Evolutionary conservation across 2,329 filamentous ascomycete genomes (phyloP).

Genomic region (Hypoxylon rubiginosum): DNA sequence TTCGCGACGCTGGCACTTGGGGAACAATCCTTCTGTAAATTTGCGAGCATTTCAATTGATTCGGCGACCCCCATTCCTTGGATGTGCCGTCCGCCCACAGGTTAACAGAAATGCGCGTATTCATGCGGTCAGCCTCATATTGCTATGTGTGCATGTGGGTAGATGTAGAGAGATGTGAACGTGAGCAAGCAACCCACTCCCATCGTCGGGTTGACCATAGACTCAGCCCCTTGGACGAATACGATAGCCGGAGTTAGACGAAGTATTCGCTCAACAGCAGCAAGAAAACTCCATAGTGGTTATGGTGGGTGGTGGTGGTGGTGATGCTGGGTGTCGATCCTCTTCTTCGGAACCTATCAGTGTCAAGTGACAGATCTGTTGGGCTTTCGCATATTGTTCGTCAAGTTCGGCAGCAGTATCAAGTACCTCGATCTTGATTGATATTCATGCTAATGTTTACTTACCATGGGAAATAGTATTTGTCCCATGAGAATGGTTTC

Average conservation of each 20-base stretch:
- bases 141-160: constrained; percentile 29
- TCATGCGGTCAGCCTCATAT: constrained; percentile 38
- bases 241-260: constrained; percentile 36
- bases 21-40: constrained; percentile 33
- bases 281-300: constrained; percentile 12
- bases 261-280: constrained; percentile 31
- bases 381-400: constrained; percentile 2
- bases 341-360: constrained; percentile 13
- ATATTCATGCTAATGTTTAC: constrained; percentile 9
- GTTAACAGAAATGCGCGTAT: neutral
- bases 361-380: constrained; percentile 12
- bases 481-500: neutral
- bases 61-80: constrained; percentile 21
- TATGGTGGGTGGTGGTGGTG: neutral
- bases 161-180: neutral
- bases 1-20: constrained; percentile 38
- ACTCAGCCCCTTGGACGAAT: constrained; percentile 29
- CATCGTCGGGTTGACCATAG: constrained; percentile 15
- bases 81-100: constrained; percentile 3
- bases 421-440: neutral
- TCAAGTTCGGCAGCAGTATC: neutral
- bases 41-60: constrained; percentile 35
- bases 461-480: neutral
- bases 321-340: constrained; percentile 13
- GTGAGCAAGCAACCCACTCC: constrained; percentile 13